phyloP scores from a whole-genome alignment of 2,329 filamentous ascomycete genomes.

The Cercospora zeina region DNA sequence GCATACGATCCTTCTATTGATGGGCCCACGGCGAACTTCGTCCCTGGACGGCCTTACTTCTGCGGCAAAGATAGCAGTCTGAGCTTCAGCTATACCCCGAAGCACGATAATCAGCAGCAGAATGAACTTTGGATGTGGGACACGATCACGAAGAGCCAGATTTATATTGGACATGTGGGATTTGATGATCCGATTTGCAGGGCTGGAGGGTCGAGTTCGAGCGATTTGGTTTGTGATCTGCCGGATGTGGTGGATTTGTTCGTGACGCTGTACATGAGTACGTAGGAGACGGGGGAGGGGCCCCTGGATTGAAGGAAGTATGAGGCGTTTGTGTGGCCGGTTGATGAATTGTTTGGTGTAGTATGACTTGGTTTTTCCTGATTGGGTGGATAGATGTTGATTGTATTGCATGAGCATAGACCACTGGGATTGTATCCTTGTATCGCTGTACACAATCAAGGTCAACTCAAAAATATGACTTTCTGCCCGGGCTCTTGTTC shows the following conservation, averaged over 20 bases:
- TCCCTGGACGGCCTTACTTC: conserved; percentile 17
- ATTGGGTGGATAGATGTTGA: no score
- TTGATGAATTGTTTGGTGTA: no score
- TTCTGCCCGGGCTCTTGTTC: no score
- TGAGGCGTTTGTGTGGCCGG: no score
- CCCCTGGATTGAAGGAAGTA: not conserved
- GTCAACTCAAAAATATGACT: no score
- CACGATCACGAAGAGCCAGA: conserved; percentile 10
- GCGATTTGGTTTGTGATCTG: conserved; percentile 16
- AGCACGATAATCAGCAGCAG: conserved; percentile 1
- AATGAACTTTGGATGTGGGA: conserved; percentile 24
- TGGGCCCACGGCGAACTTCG: conserved; percentile 11
- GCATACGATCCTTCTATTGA: conserved; percentile 15
- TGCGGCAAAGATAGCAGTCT: conserved; percentile 22
- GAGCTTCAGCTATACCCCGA: conserved; percentile 18
- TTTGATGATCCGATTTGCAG: conserved; percentile 18
- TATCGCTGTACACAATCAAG: no score
- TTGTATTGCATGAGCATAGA: no score
- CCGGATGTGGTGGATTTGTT: conserved; percentile 10
- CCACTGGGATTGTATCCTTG: no score
- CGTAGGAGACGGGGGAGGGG: not conserved
- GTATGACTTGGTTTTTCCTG: no score
- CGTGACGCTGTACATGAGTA: conserved; percentile 4
- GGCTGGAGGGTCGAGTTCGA: conserved; percentile 4
- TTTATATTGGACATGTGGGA: conserved; percentile 1